Base-by-base conservation (phyloP, 768 basidiomycete species). In the Boletellus sp. region DNA sequence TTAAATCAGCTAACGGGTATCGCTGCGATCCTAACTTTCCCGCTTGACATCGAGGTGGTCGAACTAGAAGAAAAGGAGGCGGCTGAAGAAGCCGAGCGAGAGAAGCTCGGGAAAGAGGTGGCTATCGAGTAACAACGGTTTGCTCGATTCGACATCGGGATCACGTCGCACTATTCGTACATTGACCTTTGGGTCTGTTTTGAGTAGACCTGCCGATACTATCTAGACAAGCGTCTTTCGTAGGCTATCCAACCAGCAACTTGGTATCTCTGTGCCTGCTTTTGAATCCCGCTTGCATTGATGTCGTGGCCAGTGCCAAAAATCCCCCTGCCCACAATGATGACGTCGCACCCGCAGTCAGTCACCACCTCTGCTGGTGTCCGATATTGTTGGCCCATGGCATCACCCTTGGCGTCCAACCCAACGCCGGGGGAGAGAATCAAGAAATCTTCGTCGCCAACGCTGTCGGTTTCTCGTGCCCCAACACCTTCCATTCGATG, bases 251-350 rank as follows among this genome's bases (percentile, higher is more conserved):
- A 99, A 1, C 95, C 95, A 55, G 85, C 92, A 40, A 70, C 70
- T 67, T 78, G 80, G 66, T 98, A 99, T 63, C 84, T 76, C 63
- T 88, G 80, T n/a, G 94, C 92, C 63, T 91, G 87, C 17, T 66
- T 72, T 51, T 68, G 66, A 26, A 76, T 73, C 45, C 77, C 75
- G 7, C 55, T 55, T 7, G 66, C 57, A 37, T 75, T 65, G 16
- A 75, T 60, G 20, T 71, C 70, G 28, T 70, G 71, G 13, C 74
- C 73, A 39, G 78, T 74, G 17, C 90, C 92, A 67, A 96, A 94
- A 34, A 99, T 85, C 0, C 96, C 96, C 52, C 96, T 76, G 24
- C 96, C 96, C 40, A 99, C 96, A 51, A 99, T 98, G 64, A 98
- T 98, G 19, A 98, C 79, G 71, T 99, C 96, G 66, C 90, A 90